phyloP scores from a whole-genome alignment of 768 basidiomycete species.

The Tylopilus felleus region DNA sequence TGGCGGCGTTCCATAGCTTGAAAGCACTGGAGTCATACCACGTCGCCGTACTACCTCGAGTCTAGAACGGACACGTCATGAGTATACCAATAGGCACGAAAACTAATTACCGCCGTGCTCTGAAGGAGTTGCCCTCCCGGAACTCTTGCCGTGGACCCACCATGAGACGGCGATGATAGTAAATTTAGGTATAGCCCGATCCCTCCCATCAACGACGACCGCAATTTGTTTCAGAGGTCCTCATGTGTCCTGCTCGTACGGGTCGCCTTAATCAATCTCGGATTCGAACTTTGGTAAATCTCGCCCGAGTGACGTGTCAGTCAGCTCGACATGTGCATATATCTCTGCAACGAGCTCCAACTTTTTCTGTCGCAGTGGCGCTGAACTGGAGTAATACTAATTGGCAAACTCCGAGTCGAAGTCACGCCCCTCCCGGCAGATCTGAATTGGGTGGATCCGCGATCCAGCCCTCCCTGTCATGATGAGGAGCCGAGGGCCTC shows the following conservation, averaged over 20 bases:
- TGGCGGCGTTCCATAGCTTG: not conserved
- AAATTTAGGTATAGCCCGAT: too few relatives aligned
- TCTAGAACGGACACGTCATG: not conserved
- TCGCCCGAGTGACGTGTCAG: too few relatives aligned
- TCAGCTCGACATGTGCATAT: too few relatives aligned
- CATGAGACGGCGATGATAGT: not conserved
- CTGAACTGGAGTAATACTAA: not conserved
- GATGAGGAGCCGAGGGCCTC: conserved; percentile 8
- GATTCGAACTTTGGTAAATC: not conserved
- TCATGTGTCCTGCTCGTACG: too few relatives aligned
- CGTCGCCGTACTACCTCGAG: not conserved
- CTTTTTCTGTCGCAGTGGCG: not conserved
- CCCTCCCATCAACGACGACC: not conserved
- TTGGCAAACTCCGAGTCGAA: not conserved
- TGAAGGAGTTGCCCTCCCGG: not conserved
- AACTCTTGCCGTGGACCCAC: not conserved
- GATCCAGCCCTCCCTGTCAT: conserved; percentile 16
- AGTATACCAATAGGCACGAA: not conserved
- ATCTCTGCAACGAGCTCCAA: too few relatives aligned
- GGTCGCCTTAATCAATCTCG: not conserved
- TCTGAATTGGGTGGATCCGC: conserved; percentile 1
- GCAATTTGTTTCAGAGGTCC: not conserved
- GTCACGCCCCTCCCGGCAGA: not conserved
- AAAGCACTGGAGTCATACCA: not conserved
- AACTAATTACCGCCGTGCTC: not conserved